Base-by-base conservation (phyloP, 2,329 filamentous ascomycete genomes). In the Pseudopithomyces maydicus region DNA sequence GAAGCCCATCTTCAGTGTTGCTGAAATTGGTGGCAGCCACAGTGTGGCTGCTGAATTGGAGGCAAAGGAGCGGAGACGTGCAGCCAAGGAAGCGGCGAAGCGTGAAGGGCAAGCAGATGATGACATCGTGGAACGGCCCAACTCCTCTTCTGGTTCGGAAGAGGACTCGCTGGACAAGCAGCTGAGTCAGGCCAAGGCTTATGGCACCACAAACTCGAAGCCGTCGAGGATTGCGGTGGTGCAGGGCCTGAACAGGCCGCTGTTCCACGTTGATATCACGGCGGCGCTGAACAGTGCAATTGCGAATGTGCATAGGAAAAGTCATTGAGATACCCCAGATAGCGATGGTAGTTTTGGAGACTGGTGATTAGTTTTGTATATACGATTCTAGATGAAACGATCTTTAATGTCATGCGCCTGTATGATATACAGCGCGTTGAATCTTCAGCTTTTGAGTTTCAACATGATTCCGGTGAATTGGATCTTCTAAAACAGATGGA, bases 261-360 rank as follows among this genome's bases (percentile, higher is more conserved):
- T 97, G 63, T 98, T 99, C 85, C 95, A 99, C 74, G 86, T 97
- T 52, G 95, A 98, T 74, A 78, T 98, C 57, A 96, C 92, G 10
- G 92, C 89, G 68, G 95, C 95, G n/a, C 76, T 98, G 67, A 90
- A 97, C 75, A 92, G 89, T 67, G 94, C 92, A 8, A 85, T 97
- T 68, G 87, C 89, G 32, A 97, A 96, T 71, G 85, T 90, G 77
- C 67, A 72, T 58, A 73, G 70, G 58, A 74, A 74, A 64, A 70
- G 66, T 47, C 71, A 74, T 63, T 74, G 29, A 48, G 33, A 51
- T 51, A 52, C 50, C 39, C 50, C 42, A 38, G 17, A n/a, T 43
- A 32, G 12, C 26, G 29, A 23, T 32, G 10, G 48, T 22, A 33
- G 23, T 35, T 11, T 29, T 42, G 35, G 12, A 41, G 17, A 20